Evolutionary conservation across 73 alveolate species (phyloP).

Genomic region (Symbiodinium pilosum): DNA sequence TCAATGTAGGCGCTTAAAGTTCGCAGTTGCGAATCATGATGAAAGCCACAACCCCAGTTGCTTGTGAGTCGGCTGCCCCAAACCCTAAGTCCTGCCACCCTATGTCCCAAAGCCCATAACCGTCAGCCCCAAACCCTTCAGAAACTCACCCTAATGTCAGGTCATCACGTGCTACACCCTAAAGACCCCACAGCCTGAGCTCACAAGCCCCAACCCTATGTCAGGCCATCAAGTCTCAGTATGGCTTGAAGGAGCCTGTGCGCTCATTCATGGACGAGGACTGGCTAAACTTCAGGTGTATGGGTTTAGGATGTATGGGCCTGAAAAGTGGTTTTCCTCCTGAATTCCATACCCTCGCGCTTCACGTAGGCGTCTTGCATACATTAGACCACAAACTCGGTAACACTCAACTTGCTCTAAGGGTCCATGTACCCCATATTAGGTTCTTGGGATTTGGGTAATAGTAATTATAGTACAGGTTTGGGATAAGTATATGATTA

Average conservation of each 20-base stretch:
- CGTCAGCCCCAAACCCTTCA: background rate
- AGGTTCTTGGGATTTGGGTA: too few relatives aligned
- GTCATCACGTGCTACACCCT: background rate
- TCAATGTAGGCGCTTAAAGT: background rate
- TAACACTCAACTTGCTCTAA: too few relatives aligned
- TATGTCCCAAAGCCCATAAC: background rate
- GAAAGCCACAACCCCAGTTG: too few relatives aligned
- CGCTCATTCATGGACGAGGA: background rate
- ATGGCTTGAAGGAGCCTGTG: too few relatives aligned
- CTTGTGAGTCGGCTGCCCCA: too few relatives aligned
- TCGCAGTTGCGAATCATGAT: background rate
- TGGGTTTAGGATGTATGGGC: background rate
- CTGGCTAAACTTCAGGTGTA: background rate
- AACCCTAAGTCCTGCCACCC: background rate
- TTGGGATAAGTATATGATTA: too few relatives aligned
- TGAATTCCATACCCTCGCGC: too few relatives aligned
- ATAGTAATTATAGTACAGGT: too few relatives aligned
- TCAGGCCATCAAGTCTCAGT: background rate
- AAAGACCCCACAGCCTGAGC: background rate
- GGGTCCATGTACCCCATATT: too few relatives aligned
- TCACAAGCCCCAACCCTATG: background rate
- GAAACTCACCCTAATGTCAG: background rate
- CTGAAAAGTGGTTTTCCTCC: too few relatives aligned
- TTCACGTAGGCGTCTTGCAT: too few relatives aligned
- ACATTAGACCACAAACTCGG: too few relatives aligned